Conservation (phyloP, 495 filamentous ascomycete genomes). For the Trichoderma orchidacearum region DNA sequence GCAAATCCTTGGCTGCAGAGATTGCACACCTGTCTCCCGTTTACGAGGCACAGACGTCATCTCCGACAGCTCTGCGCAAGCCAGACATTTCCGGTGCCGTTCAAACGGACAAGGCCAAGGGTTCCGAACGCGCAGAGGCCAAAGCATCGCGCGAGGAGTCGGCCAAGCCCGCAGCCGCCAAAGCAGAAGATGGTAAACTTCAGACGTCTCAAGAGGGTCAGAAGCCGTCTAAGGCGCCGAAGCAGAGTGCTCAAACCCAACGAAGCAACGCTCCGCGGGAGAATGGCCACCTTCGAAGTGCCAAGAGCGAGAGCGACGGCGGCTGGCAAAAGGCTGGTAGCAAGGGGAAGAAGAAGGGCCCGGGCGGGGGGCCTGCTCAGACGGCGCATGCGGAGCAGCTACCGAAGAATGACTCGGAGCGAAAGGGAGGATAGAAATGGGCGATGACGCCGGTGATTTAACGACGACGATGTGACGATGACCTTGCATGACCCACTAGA, state of each 20-base stretch:
- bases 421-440: conserved; percentile 34
- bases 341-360: conserved; percentile 34
- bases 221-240: conserved; percentile 12
- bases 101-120: conserved; percentile 3
- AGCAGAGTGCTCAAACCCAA: conserved; percentile 11
- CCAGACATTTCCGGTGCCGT: conserved; percentile 13
- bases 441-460: neutral
- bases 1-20: conserved; percentile 16
- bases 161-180: neutral
- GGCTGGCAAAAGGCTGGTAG: conserved; percentile 32
- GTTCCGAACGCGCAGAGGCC: neutral
- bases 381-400: conserved; percentile 28
- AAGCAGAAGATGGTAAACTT: neutral
- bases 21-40: conserved; percentile 39
- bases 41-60: conserved; percentile 38
- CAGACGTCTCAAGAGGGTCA: conserved; percentile 3
- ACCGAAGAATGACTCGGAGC: conserved; percentile 36
- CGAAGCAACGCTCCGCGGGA: conserved; percentile 24
- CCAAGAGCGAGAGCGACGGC: conserved; percentile 31
- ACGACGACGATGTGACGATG: too few relatives aligned
- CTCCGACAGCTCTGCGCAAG: conserved; percentile 27
- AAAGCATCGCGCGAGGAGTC: neutral
- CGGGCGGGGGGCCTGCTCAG: conserved; percentile 12
- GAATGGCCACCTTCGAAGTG: conserved; percentile 31
- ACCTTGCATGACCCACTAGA: too few relatives aligned